These are phyloP conservation scores for Cryptosporidium tyzzeri DNA, from an alignment of 169 alveolate species.

Conservation along the genomic window DNA sequence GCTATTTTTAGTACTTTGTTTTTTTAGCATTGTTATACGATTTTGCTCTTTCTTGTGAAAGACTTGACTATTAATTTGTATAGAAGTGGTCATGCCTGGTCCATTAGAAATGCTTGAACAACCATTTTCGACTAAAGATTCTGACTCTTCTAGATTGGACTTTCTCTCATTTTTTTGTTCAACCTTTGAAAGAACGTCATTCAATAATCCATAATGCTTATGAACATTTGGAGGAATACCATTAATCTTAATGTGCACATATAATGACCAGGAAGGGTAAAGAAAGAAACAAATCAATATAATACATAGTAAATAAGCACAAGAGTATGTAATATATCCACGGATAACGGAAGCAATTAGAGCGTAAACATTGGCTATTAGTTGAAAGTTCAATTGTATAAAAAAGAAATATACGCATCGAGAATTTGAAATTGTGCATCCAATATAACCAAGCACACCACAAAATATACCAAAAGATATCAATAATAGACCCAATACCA, in stretches of 20 bases:
- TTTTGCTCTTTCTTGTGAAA: conserved; percentile 17
- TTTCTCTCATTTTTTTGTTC: conserved; percentile 24
- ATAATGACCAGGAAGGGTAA: conserved; percentile 68
- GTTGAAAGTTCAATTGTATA: conserved; percentile 37
- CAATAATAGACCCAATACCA: background rate
- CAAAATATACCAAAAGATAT: conserved; percentile 37
- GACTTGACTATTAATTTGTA: background rate
- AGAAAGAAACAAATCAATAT: background rate
- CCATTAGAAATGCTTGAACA: conserved; percentile 26
- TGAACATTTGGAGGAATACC: conserved; percentile 42
- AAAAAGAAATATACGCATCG: conserved; percentile 43
- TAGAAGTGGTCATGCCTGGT: conserved; percentile 6
- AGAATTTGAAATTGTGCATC: conserved; percentile 59
- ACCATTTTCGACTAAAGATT: background rate
- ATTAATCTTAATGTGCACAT: conserved; percentile 34
- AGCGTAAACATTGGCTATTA: conserved; percentile 26
- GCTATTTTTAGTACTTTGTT: background rate
- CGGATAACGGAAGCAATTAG: conserved; percentile 47
- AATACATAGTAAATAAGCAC: conserved; percentile 8
- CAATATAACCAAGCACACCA: conserved; percentile 70
- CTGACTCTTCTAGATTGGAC: conserved; percentile 37
- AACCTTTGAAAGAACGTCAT: background rate
- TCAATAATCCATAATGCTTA: conserved; percentile 31
- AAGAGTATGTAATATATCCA: conserved; percentile 49
- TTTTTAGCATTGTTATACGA: conserved; percentile 12